Evolutionary conservation across 202 grass and related monocot genomes (phyloP), one percentile per base, ranked within the genome.

Genomic region (Cymbopogon flexuosus): DNA sequence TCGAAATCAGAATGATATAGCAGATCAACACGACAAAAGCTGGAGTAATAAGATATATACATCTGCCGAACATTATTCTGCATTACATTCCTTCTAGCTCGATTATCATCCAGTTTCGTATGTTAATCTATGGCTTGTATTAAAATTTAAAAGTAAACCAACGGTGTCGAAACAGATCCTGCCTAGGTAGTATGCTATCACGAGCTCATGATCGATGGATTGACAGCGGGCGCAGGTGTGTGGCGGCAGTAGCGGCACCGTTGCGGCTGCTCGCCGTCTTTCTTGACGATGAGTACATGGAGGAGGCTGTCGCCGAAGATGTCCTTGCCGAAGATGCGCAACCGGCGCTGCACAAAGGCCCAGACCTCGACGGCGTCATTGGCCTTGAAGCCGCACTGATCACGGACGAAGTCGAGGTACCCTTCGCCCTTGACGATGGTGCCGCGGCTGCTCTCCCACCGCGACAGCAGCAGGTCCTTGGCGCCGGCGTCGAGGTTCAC

Each of bases 351-450:
- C 67, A 60, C 16, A 67, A 87, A 73, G n/a, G 85, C 85, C 85
- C 74, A 87, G 27, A 87, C 59, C 59, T 78, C 66, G 19, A 87
- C 47, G 37, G 9, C 19, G 79, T 87, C 85, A 0, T 11, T 18
- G 10, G 19, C 14, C 73, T n/a, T 5, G 46, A 83, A 58, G 35
- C 58, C 6, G 72, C 79, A 83, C 0, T 15, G 2, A 4, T 22
- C 18, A 1, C n/a, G 52, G 79, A 83, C 18, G 85, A 83, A 87
- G 14, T 83, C 37, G 8, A 22, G 4, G 85, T 78, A 87, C 0
- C 85, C 67, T 10, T 19, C 60, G 10, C 85, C 85, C 80, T 87
- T 87, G 73, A 87, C 24, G 79, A 87, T n/a, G 1, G 68, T 65
- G 66, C 3, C 45, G 27, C 11, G 8, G 85, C 3, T 87, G 73